phyloP scores from a whole-genome alignment of 1,284 basidiomycete species.

The Irpex sp. region DNA sequence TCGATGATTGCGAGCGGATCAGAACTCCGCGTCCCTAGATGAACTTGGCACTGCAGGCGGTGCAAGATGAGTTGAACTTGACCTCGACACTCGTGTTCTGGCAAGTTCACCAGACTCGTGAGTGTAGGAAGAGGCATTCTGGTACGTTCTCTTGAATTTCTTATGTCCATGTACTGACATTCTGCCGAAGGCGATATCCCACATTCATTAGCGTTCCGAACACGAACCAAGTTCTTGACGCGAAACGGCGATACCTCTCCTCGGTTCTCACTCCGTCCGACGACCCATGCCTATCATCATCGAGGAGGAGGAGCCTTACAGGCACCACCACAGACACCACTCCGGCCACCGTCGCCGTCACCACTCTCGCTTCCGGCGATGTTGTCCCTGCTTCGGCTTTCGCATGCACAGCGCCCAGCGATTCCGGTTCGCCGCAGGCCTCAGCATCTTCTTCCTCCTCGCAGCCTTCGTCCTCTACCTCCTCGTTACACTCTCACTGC shows the following conservation, averaged over 20 bases:
- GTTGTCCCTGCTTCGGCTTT: constrained; percentile 5
- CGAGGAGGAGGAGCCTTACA: constrained; percentile 7
- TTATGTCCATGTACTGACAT: not conserved
- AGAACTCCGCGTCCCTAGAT: not conserved
- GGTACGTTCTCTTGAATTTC: not conserved
- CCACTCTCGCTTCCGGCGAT: constrained; percentile 13
- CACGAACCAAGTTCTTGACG: not conserved
- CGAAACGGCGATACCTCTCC: not conserved
- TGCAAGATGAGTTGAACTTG: not conserved
- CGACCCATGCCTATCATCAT: constrained; percentile 12
- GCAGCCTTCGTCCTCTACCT: constrained; percentile 66
- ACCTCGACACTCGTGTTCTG: not conserved
- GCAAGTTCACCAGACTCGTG: not conserved
- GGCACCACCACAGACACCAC: not conserved
- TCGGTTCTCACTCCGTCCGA: not conserved
- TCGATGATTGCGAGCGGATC: not conserved
- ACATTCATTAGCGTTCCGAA: not conserved
- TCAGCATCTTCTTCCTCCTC: constrained; percentile 45
- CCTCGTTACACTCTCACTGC: constrained; percentile 68
- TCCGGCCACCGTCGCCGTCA: constrained; percentile 7
- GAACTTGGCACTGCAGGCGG: not conserved
- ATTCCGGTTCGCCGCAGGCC: constrained; percentile 44
- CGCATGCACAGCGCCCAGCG: constrained; percentile 12
- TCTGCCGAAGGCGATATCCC: not conserved
- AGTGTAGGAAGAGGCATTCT: not conserved